Evolutionary conservation across 139 green algal genomes (phyloP), one percentile per base, ranked within the genome.

Genomic region (Volvox reticuliferus): DNA sequence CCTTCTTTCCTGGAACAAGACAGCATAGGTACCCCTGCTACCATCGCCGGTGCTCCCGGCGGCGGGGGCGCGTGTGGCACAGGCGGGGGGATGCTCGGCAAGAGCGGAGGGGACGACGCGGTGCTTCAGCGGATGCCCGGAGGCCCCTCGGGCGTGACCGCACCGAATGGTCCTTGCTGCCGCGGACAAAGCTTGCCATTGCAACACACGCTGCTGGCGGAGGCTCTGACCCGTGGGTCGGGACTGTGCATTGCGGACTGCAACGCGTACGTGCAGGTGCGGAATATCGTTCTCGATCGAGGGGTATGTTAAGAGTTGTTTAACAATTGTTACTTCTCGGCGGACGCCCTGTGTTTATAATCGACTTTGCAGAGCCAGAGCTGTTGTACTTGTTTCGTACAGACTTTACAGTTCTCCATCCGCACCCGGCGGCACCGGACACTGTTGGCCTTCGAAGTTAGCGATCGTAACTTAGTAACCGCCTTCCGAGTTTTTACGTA

Each of bases 221-320:
- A 90, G 86, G 86, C 86, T 71, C 69, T 90, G 86, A n/a, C 67
- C 20, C 79, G 79, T 17, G 79, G 71, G 26, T 77, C 73, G 50
- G 86, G 86, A 20, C 86, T 90, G 71, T 90, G 86, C 86, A 90
- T 90, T 24, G 71, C 86, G 19, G 86, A 90, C 86, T 90, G 86
- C 50, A 90, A 90, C 86, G 71, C 86, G 1, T 90, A 90, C 73
- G 86, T 90, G 86, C 86, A 55, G 44, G 44, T 55, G 9, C 5
- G 44, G 44, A 55, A 55, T 55, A 9, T 55, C 44, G 44, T 55
- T 5, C 44, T 55, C 44, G 44, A 55, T 55, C n/a, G n/a, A n/a
- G n/a, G n/a, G n/a, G n/a, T n/a, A n/a, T n/a, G n/a, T n/a, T n/a
- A n/a, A n/a, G n/a, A n/a, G n/a, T n/a, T n/a, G n/a, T n/a, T n/a